Conservation (phyloP, 805 yeast genomes). For the Starmerella bacillaris region DNA sequence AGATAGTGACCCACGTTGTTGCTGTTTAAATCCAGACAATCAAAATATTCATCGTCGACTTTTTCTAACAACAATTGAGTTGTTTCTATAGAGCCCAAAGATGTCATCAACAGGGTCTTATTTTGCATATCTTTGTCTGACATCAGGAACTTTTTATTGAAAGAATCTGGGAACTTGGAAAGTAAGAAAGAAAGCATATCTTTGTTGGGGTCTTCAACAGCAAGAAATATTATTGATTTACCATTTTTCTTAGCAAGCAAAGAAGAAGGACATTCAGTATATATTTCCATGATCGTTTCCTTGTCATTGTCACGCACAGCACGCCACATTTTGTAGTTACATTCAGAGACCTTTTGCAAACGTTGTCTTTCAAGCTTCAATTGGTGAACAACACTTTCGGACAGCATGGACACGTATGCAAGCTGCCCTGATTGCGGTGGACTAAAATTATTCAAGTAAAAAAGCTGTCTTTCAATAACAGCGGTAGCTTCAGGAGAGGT, state of each 20-base stretch:
- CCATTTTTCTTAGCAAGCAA: constrained; percentile 30
- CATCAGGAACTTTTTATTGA: constrained; percentile 48
- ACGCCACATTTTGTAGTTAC: constrained; percentile 39
- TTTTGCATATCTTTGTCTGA: constrained; percentile 41
- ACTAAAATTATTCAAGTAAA: constrained; percentile 47
- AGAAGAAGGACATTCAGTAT: constrained; percentile 17
- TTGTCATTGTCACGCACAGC: constrained; percentile 22
- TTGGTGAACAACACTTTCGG: constrained; percentile 64
- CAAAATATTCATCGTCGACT: constrained; percentile 34
- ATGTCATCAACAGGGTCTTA: constrained; percentile 39
- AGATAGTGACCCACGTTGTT: constrained; percentile 55
- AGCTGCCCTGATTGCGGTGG: constrained; percentile 8
- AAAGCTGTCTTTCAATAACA: constrained; percentile 40
- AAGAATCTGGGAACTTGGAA: constrained; percentile 21
- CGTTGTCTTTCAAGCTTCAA: constrained; percentile 29
- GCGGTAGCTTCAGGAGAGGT: constrained; percentile 31
- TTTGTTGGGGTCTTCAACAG: constrained; percentile 33
- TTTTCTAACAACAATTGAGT: constrained; percentile 32
- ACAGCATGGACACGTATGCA: constrained; percentile 54
- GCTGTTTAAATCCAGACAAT: constrained; percentile 32
- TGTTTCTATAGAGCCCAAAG: constrained; percentile 38
- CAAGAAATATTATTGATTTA: constrained; percentile 51
- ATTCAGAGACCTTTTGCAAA: constrained; percentile 28
- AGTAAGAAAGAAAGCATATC: constrained; percentile 32
- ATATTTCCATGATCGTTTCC: neutral